Evolutionary conservation across 495 filamentous ascomycete genomes (phyloP).

Genomic region (Filosporella fistucella): DNA sequence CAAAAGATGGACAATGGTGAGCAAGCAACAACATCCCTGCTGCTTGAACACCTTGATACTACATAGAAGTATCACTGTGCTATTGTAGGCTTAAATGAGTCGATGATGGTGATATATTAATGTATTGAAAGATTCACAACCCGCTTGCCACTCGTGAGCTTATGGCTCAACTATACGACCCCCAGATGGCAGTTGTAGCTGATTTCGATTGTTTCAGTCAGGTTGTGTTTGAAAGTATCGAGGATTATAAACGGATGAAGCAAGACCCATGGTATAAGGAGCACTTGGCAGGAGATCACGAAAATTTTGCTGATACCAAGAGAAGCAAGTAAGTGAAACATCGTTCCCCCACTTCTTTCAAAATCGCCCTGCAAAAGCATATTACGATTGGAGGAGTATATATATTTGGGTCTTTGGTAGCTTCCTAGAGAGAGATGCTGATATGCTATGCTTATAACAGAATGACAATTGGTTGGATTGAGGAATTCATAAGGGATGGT

Average conservation of each 20-base stretch:
- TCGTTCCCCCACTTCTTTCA: background rate
- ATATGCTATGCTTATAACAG: constrained; percentile 1
- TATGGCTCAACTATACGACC: constrained; percentile 35
- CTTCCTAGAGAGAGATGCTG: background rate
- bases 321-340: constrained; percentile 26
- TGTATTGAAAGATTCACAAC: constrained; percentile 42
- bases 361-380: background rate
- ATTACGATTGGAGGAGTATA: background rate
- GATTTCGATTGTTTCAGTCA: constrained; percentile 42
- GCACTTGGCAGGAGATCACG: constrained; percentile 35
- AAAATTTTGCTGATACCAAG: constrained; percentile 43
- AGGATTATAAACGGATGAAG: constrained; percentile 34
- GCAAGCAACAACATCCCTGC: background rate
- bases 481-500: constrained; percentile 5
- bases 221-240: constrained; percentile 32
- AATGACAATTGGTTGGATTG: constrained; percentile 12
- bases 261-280: constrained; percentile 34
- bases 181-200: constrained; percentile 32
- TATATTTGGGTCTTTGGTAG: background rate
- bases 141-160: constrained; percentile 25
- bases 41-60: background rate
- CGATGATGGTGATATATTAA: no score
- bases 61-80: no score
- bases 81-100: no score
- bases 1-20: constrained; percentile 32